Evolutionary conservation across 2,329 filamentous ascomycete species (phyloP).

Genomic region (Pseudocercospora pini-densiflorae): DNA sequence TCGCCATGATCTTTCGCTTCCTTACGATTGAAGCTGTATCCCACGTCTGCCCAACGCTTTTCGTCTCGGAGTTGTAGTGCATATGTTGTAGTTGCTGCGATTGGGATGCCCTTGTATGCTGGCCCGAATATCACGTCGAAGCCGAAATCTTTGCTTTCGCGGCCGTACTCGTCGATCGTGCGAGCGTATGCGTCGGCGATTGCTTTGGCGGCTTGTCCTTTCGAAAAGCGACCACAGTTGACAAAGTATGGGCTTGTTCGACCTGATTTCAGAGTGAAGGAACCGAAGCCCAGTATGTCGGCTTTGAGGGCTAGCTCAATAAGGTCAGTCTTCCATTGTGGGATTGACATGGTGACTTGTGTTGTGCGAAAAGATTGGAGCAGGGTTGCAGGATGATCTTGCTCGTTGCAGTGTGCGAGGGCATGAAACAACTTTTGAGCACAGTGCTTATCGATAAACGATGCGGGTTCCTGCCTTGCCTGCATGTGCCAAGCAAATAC

Average conservation of each 20-base stretch:
- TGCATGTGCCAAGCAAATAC: too few species aligned
- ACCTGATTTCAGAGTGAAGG: slow-evolving; percentile 89
- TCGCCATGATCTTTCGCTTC: slow-evolving; percentile 97
- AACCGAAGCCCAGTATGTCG: slow-evolving; percentile 78
- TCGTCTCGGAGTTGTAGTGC: slow-evolving; percentile 74
- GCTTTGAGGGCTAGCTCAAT: slow-evolving; percentile 70
- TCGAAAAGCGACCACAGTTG: slow-evolving; percentile 91
- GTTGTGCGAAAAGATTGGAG: not conserved
- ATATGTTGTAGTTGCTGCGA: slow-evolving; percentile 77
- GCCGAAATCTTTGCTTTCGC: slow-evolving; percentile 51
- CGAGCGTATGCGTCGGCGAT: slow-evolving; percentile 82
- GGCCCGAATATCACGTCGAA: slow-evolving; percentile 92
- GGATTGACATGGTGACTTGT: slow-evolving; percentile 26
- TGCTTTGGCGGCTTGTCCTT: slow-evolving; percentile 74
- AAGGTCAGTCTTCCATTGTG: slow-evolving; percentile 72
- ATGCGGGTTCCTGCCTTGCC: too few species aligned
- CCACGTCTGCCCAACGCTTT: slow-evolving; percentile 68
- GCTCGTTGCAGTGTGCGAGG: not conserved
- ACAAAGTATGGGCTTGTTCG: slow-evolving; percentile 95
- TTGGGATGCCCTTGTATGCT: slow-evolving; percentile 95
- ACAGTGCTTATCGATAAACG: not conserved
- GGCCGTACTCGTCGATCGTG: slow-evolving; percentile 55
- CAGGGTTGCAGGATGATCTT: not conserved
- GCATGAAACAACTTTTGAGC: not conserved
- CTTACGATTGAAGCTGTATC: slow-evolving; percentile 94